Conservation (phyloP, 2,329 filamentous ascomycete species). For the Trichoderma oligosporum region DNA sequence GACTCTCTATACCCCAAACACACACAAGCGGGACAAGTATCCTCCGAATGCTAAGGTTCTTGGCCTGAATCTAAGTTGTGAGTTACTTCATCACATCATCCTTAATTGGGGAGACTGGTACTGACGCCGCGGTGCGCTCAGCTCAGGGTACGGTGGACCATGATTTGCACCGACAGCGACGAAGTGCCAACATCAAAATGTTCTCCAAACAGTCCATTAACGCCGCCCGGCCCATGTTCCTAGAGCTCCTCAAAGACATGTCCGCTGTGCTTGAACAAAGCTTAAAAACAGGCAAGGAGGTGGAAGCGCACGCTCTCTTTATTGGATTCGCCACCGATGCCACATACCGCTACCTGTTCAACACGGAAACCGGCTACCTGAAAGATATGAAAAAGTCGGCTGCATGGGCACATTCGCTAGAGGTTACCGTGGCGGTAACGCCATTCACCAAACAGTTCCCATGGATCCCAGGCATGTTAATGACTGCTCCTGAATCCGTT, state of each 20-base stretch:
- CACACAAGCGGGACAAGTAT: background rate
- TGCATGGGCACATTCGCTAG: background rate
- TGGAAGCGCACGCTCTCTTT: background rate
- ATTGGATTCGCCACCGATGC: background rate
- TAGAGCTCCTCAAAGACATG: background rate
- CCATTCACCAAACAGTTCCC: conserved; percentile 13
- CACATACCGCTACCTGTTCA: background rate
- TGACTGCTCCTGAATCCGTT: background rate
- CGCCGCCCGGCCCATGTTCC: background rate
- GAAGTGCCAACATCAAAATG: background rate
- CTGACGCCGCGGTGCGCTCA: too few species aligned
- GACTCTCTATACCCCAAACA: conserved; percentile 21
- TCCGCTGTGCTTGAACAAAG: background rate
- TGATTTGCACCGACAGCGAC: background rate
- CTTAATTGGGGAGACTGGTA: too few species aligned
- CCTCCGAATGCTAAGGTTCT: background rate
- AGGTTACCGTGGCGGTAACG: background rate
- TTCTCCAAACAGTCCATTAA: conserved; percentile 1
- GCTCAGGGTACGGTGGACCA: background rate
- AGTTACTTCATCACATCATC: background rate
- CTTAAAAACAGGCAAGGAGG: background rate
- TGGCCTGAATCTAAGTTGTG: background rate
- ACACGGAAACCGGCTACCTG: background rate
- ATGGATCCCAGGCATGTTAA: background rate
- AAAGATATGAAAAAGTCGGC: background rate